These are phyloP conservation scores for Sporothrix sp. DNA, from an alignment of 2,329 filamentous ascomycete genomes.

Conservation along the genomic window DNA sequence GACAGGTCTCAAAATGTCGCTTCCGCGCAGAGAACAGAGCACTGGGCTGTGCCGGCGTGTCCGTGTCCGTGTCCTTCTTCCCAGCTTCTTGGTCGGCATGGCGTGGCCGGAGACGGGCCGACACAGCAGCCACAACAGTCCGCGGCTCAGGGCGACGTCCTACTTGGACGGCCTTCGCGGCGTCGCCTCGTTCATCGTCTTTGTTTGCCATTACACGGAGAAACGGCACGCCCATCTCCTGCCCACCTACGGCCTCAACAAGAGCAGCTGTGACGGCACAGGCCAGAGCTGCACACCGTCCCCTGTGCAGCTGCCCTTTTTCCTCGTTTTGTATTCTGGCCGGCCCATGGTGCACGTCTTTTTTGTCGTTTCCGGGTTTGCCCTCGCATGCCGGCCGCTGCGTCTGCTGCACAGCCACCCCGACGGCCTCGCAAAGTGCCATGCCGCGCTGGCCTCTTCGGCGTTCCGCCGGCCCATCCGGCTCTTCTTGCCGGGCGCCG, in stretches of 20 bases:
- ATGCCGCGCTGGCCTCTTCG: slow-evolving; percentile 34
- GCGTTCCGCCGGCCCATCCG: slow-evolving; percentile 38
- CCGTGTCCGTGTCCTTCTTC: slow-evolving; percentile 20
- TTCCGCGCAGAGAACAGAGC: too few relatives aligned
- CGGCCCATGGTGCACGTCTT: slow-evolving; percentile 42
- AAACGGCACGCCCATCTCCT: slow-evolving; percentile 28
- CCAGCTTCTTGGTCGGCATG: slow-evolving; percentile 26
- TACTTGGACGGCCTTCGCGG: slow-evolving; percentile 43
- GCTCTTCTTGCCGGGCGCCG: slow-evolving; percentile 36
- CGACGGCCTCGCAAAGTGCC: slow-evolving; percentile 28
- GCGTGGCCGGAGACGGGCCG: slow-evolving; percentile 22
- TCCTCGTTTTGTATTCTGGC: slow-evolving; percentile 35
- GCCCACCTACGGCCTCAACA: slow-evolving; percentile 29
- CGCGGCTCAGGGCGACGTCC: too few relatives aligned
- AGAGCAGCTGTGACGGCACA: background rate
- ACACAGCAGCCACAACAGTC: too few relatives aligned
- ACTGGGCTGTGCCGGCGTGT: too few relatives aligned
- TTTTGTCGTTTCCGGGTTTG: slow-evolving; percentile 42
- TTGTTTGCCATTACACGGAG: slow-evolving; percentile 38
- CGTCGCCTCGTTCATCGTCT: slow-evolving; percentile 38
- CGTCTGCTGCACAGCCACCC: slow-evolving; percentile 27
- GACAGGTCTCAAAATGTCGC: background rate
- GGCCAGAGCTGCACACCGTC: slow-evolving; percentile 21
- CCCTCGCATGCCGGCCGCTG: slow-evolving; percentile 35
- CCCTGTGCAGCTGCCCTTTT: slow-evolving; percentile 34